Conservation (phyloP, 352 stramenopile genomes). For the Pythium guiyangense region DNA sequence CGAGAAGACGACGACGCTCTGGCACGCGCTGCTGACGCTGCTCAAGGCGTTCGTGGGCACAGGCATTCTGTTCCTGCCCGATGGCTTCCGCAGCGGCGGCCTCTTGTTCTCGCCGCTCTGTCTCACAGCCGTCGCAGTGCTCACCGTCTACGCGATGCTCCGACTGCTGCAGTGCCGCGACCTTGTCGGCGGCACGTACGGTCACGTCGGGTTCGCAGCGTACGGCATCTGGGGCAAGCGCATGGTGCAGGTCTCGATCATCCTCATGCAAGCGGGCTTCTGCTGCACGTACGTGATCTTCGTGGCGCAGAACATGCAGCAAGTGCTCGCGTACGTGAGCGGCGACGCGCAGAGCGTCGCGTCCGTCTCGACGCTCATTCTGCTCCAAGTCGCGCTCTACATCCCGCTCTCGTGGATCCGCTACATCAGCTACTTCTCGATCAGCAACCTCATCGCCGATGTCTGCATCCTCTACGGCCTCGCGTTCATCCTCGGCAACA, state of each 20-base stretch:
- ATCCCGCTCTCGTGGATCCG: conserved; percentile 81
- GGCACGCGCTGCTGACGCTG: conserved; percentile 71
- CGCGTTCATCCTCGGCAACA: conserved; percentile 70
- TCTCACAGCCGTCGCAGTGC: conserved; percentile 48
- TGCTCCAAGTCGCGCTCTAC: conserved; percentile 71
- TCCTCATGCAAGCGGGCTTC: conserved; percentile 81
- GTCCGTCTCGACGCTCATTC: conserved; percentile 51
- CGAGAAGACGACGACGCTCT: conserved; percentile 72
- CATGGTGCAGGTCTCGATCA: conserved; percentile 80
- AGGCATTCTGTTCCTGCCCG: conserved; percentile 71
- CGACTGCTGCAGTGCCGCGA: conserved; percentile 64
- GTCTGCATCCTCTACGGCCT: conserved; percentile 84
- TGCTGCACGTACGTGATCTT: conserved; percentile 87
- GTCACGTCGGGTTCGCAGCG: conserved; percentile 64
- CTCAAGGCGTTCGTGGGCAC: conserved; percentile 83
- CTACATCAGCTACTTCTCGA: conserved; percentile 85
- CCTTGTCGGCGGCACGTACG: conserved; percentile 71
- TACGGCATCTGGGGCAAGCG: conserved; percentile 61
- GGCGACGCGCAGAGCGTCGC: background rate
- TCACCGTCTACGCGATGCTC: conserved; percentile 77
- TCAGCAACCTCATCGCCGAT: conserved; percentile 81
- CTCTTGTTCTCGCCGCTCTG: conserved; percentile 73
- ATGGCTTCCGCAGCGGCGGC: conserved; percentile 68
- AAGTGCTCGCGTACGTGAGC: conserved; percentile 64
- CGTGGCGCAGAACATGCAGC: conserved; percentile 68